Evolutionary conservation across 495 filamentous ascomycete species (phyloP), one percentile per base, ranked within the genome.

Genomic region (Lepraria neglecta): DNA sequence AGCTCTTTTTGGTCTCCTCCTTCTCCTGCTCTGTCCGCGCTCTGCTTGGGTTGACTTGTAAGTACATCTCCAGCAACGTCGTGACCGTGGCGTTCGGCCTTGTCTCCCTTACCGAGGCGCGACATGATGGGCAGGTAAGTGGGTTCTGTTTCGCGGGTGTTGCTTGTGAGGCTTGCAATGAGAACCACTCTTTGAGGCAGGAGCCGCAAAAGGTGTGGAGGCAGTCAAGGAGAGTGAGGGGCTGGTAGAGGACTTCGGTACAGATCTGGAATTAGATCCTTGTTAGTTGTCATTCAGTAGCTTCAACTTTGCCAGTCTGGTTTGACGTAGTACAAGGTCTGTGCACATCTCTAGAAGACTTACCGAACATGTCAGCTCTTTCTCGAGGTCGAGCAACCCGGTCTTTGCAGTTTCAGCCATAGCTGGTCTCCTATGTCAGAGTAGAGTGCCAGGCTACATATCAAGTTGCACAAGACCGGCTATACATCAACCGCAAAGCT

Each of bases 151-250:
- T 76, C 5, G 82, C 75, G 0, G 78, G 65, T 2, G 79, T 73
- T 21, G 81, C 79, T 56, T 83, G 79, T 58, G 76, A 85, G 56
- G 77, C 78, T 66, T 87, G 84, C 59, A 73, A 83, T 14, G 72
- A 66, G 75, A 98, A 98, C 94, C 94, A 97, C 74, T 91, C 86
- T 74, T 95, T 95, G 62, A 97, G 72, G 70, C 94, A 98, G 33
- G 88, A 87, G 60, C 90, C 94, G 76, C 94, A 97, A 76, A 94
- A 97, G 43, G 92, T 95, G 76, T 98, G 94, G 1, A 98, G 85
- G 72, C 94, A 98, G 77, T 97, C 90, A 70, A 98, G 89, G 62
- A 97, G 87, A 35, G 92, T 96, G 62, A 97, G 84, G 21, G 94
- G 94, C 71, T 96, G 89, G 77, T 90, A 95, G 63, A 98, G 88